Evolutionary conservation across 306 rosid genomes (phyloP).

Genomic region (Hylodesmum podocarpum): DNA sequence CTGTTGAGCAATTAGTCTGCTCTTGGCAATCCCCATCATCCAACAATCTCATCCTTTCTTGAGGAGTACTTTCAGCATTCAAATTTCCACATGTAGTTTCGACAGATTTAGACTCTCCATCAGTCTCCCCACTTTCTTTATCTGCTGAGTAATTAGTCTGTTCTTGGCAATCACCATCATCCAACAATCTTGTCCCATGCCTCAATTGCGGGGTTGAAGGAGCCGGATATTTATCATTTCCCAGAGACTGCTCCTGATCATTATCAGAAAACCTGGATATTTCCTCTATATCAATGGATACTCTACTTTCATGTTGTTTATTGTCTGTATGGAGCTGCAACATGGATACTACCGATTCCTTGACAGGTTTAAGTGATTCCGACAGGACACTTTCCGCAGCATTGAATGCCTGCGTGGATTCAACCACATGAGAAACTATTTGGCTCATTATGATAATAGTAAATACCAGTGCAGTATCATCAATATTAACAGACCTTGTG

Average conservation of each 20-base stretch:
- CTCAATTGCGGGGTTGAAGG: slow-evolving; percentile 91
- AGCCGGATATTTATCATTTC: slow-evolving; percentile 84
- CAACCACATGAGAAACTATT: slow-evolving; percentile 41
- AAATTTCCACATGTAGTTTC: neutral
- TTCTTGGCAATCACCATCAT: slow-evolving; percentile 86
- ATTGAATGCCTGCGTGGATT: slow-evolving; percentile 78
- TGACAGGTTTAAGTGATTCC: slow-evolving; percentile 62
- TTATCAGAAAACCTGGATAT: slow-evolving; percentile 32
- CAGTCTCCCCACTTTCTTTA: slow-evolving; percentile 48
- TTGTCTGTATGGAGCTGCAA: slow-evolving; percentile 56
- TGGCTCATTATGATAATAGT: slow-evolving; percentile 2
- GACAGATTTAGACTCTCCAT: slow-evolving; percentile 2
- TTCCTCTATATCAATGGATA: slow-evolving; percentile 38
- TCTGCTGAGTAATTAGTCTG: slow-evolving; percentile 67
- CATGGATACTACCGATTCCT: slow-evolving; percentile 56
- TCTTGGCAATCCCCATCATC: slow-evolving; percentile 88
- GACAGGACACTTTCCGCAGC: slow-evolving; percentile 48
- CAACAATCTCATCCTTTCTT: too few relatives aligned
- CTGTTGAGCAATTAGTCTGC: slow-evolving; percentile 65
- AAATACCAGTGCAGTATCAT: neutral
- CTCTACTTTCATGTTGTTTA: slow-evolving; percentile 28
- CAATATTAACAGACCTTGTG: slow-evolving; percentile 73
- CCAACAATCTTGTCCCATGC: slow-evolving; percentile 63
- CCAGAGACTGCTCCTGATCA: slow-evolving; percentile 53
- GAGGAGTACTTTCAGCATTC: slow-evolving; percentile 7